Evolutionary conservation across 2,329 filamentous ascomycete genomes (phyloP).

Genomic region (Neofusicoccum cordaticola): DNA sequence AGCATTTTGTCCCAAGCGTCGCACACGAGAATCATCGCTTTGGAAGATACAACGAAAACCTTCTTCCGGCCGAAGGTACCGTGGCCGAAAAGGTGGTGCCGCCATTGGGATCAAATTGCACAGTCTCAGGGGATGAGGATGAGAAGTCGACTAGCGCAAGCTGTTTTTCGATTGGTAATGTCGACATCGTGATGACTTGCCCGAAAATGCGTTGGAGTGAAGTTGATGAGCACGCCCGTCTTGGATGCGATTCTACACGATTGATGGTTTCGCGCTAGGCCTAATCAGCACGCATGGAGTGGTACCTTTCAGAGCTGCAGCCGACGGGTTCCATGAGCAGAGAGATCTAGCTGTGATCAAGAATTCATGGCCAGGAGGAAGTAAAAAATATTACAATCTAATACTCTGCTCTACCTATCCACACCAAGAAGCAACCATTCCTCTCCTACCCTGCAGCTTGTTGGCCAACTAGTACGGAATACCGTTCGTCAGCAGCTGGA

Average conservation of each 20-base stretch:
- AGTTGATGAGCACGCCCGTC: too few species aligned
- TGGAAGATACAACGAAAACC: slow-evolving; percentile 20
- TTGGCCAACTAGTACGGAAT: slow-evolving; percentile 72
- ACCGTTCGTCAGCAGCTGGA: slow-evolving; percentile 93
- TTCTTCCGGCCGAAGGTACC: not conserved
- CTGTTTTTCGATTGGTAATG: not conserved
- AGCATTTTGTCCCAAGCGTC: slow-evolving; percentile 26
- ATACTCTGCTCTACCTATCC: too few species aligned
- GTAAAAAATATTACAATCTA: too few species aligned
- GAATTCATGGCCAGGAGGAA: too few species aligned
- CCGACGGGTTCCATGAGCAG: too few species aligned
- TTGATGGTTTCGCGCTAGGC: too few species aligned
- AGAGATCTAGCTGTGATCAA: too few species aligned
- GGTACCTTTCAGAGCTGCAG: too few species aligned
- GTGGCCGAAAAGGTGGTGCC: not conserved
- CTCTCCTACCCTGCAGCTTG: not conserved
- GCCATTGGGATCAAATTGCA: slow-evolving; percentile 1
- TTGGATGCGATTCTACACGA: too few species aligned
- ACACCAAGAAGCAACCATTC: not conserved
- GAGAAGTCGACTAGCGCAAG: not conserved
- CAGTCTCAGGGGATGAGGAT: not conserved
- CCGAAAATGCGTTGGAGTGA: too few species aligned
- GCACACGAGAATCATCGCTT: slow-evolving; percentile 22
- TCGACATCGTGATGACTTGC: too few species aligned
- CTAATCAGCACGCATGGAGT: too few species aligned